phyloP scores from a whole-genome alignment of 306 rosid species.

The Hippophae tibetana region DNA sequence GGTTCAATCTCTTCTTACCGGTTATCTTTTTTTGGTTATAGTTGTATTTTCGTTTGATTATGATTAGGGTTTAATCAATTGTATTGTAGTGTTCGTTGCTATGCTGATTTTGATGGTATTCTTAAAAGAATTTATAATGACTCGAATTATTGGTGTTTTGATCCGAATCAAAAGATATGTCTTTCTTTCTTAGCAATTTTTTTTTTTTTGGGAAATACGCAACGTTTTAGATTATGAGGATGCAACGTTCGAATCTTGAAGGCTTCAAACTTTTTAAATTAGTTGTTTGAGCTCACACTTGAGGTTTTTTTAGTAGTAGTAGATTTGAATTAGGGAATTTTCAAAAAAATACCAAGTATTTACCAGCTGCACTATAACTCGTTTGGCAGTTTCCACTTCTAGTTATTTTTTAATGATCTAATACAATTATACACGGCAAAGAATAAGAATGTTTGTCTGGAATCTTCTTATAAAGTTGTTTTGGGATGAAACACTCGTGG shows the following conservation, averaged over 20 bases:
- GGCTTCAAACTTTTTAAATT: too few relatives aligned
- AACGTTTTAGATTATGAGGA: neutral
- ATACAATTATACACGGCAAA: neutral
- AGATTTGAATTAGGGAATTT: neutral
- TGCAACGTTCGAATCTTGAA: neutral
- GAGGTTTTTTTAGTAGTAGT: too few relatives aligned
- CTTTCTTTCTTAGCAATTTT: neutral
- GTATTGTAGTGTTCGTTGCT: neutral
- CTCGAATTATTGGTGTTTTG: neutral
- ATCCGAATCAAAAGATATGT: neutral
- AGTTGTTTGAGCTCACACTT: too few relatives aligned
- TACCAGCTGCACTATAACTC: neutral
- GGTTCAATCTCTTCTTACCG: constrained; percentile 3
- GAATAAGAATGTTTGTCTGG: neutral
- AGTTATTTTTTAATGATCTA: too few relatives aligned
- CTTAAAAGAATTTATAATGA: neutral
- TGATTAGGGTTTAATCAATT: too few relatives aligned
- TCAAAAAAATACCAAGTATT: neutral
- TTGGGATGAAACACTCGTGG: neutral
- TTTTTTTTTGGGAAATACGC: neutral
- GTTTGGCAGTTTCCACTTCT: neutral
- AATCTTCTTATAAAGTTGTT: neutral
- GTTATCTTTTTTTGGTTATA: neutral
- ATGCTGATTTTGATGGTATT: too few relatives aligned
- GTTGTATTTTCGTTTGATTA: neutral